Conservation (phyloP, 1,284 basidiomycete species). For the Trichosporon ovoides region DNA sequence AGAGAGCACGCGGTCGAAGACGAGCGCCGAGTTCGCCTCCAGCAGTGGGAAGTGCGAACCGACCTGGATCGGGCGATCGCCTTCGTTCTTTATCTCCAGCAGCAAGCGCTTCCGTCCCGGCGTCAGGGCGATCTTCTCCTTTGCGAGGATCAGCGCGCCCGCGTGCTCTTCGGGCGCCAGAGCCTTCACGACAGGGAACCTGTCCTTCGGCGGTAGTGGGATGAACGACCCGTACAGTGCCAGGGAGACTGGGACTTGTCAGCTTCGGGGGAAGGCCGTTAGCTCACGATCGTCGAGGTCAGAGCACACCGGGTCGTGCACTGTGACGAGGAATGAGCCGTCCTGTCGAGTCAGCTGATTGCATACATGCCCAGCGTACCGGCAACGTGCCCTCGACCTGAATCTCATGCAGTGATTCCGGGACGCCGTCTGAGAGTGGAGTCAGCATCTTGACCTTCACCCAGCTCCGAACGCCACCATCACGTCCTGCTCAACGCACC, state of each 20-base stretch:
- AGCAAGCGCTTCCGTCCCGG: slow-evolving; percentile 62
- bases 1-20: slow-evolving; percentile 74
- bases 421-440: slow-evolving; percentile 31
- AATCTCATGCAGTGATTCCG: slow-evolving; percentile 61
- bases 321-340: slow-evolving; percentile 81
- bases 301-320: slow-evolving; percentile 87
- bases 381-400: slow-evolving; percentile 89
- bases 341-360: slow-evolving; percentile 22
- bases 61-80: slow-evolving; percentile 90
- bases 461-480: background rate
- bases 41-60: slow-evolving; percentile 93
- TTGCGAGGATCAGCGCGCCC: slow-evolving; percentile 66
- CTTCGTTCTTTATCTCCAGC: slow-evolving; percentile 81
- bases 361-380: slow-evolving; percentile 52
- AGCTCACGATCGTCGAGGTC: slow-evolving; percentile 61
- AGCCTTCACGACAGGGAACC: slow-evolving; percentile 59
- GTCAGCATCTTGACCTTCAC: background rate
- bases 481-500: slow-evolving; percentile 19
- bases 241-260: slow-evolving; percentile 52
- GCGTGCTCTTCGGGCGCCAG: slow-evolving; percentile 60
- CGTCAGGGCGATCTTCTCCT: slow-evolving; percentile 70
- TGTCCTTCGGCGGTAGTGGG: slow-evolving; percentile 63
- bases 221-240: slow-evolving; percentile 92
- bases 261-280: background rate
- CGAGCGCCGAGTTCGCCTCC: slow-evolving; percentile 76